Evolutionary conservation across 805 yeast species (phyloP).

Genomic region (Suhomyces prunicola): DNA sequence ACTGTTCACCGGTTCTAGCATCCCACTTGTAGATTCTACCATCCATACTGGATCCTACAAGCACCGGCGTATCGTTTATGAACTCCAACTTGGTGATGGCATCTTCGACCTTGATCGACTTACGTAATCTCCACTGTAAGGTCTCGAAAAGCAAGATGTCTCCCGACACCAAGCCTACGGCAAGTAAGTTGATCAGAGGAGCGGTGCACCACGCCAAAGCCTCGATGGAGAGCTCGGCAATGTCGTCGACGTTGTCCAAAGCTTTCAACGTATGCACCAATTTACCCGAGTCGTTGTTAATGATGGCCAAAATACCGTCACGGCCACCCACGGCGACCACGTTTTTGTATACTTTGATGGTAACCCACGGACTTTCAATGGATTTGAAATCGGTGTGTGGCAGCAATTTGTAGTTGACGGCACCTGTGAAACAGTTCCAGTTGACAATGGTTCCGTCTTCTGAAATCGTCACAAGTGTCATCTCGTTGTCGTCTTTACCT

Average conservation of each 20-base stretch:
- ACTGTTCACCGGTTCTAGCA: constrained; percentile 75
- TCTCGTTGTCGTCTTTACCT: constrained; percentile 46
- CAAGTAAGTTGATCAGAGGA: constrained; percentile 58
- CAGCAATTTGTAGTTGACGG: constrained; percentile 62
- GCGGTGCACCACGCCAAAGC: constrained; percentile 73
- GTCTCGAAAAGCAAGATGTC: constrained; percentile 79
- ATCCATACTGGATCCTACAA: constrained; percentile 76
- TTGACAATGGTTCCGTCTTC: constrained; percentile 84
- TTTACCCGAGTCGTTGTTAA: constrained; percentile 73
- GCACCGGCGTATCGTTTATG: constrained; percentile 51
- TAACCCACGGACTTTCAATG: constrained; percentile 83
- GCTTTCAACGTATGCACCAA: constrained; percentile 65
- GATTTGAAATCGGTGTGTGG: constrained; percentile 67
- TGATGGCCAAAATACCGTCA: constrained; percentile 80
- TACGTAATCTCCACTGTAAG: constrained; percentile 82
- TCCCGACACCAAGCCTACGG: constrained; percentile 88
- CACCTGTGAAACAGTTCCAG: constrained; percentile 86
- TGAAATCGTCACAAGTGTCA: constrained; percentile 69
- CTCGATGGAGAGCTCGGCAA: constrained; percentile 44
- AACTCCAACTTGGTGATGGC: constrained; percentile 81
- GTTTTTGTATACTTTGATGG: constrained; percentile 52
- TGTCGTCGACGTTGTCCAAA: constrained; percentile 49
- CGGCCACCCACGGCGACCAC: constrained; percentile 79
- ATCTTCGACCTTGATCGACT: constrained; percentile 65
- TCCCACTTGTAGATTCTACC: constrained; percentile 88